These are phyloP conservation scores for Ustilago nuda DNA, from an alignment of 1,284 basidiomycete species.

Conservation along the genomic window DNA sequence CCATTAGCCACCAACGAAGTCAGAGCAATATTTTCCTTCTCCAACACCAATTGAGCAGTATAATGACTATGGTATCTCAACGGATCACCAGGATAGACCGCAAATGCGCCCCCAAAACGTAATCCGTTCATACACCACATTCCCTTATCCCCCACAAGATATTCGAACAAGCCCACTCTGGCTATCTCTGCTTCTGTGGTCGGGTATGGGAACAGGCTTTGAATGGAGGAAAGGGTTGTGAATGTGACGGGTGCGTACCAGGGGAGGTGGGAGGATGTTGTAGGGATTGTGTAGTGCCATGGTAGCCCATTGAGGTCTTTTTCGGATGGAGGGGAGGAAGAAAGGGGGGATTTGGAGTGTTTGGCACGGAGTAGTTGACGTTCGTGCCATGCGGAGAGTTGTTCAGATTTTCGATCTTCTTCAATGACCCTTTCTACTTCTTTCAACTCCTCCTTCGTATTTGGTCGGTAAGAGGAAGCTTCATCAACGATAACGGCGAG, in stretches of 20 bases:
- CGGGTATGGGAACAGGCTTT: conserved; percentile 81
- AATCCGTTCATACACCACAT: conserved; percentile 78
- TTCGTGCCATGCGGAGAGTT: conserved; percentile 69
- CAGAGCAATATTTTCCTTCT: conserved; percentile 4
- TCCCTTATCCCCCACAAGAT: conserved; percentile 75
- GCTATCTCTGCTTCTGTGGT: conserved; percentile 76
- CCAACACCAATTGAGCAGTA: conserved; percentile 73
- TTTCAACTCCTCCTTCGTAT: not conserved
- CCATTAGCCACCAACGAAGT: conserved; percentile 88
- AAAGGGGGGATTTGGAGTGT: conserved; percentile 31
- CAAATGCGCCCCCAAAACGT: conserved; percentile 93
- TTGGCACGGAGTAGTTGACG: conserved; percentile 70
- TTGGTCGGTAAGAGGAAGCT: conserved; percentile 12
- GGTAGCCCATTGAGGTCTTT: conserved; percentile 12
- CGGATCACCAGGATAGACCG: conserved; percentile 97
- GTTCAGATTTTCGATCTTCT: conserved; percentile 72
- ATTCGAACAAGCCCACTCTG: conserved; percentile 81
- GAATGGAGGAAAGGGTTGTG: conserved; percentile 75
- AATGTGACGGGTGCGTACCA: conserved; percentile 66
- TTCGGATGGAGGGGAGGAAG: conserved; percentile 10
- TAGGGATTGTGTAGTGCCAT: conserved; percentile 41
- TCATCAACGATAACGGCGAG: conserved; percentile 52
- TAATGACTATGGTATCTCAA: conserved; percentile 97
- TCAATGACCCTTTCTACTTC: conserved; percentile 58
- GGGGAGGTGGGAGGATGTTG: conserved; percentile 24